These are phyloP conservation scores for Penicillium cinerascens DNA, from an alignment of 495 filamentous ascomycete species.

Conservation along the genomic window DNA sequence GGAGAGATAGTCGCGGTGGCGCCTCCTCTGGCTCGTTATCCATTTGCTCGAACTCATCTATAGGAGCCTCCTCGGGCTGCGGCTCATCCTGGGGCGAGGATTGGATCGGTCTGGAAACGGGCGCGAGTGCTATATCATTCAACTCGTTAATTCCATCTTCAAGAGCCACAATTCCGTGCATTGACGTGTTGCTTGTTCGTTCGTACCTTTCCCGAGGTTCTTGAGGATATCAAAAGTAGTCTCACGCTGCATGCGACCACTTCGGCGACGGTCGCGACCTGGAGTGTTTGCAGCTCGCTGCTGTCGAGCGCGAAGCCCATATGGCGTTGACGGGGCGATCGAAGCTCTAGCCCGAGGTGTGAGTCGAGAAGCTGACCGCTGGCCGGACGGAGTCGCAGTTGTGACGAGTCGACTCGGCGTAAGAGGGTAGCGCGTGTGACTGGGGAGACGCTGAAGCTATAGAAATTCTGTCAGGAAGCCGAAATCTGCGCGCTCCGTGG, in stretches of 20 bases:
- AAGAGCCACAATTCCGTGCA: background rate
- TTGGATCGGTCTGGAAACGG: constrained; percentile 51
- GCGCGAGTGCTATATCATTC: constrained; percentile 50
- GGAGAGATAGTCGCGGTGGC: constrained; percentile 65
- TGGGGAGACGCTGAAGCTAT: constrained; percentile 39
- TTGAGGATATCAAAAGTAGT: constrained; percentile 70
- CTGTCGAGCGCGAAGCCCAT: constrained; percentile 68
- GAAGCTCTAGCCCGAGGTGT: constrained; percentile 35
- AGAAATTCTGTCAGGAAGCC: background rate
- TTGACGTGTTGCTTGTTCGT: background rate
- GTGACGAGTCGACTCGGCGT: constrained; percentile 40
- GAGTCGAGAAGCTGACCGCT: constrained; percentile 35
- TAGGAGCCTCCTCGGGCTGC: constrained; percentile 22
- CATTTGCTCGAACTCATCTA: constrained; percentile 50
- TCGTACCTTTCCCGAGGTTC: constrained; percentile 57
- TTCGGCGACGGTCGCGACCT: constrained; percentile 61
- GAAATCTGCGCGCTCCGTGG: background rate
- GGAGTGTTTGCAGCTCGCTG: constrained; percentile 76
- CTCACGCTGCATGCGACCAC: constrained; percentile 65
- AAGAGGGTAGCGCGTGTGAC: constrained; percentile 32
- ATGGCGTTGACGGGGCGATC: constrained; percentile 60
- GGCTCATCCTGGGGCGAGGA: constrained; percentile 52
- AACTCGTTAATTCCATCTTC: background rate
- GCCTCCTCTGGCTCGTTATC: constrained; percentile 64
- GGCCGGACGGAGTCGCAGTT: constrained; percentile 30